Evolutionary conservation across 169 alveolate species (phyloP).

Genomic region (Neospora caninum): DNA sequence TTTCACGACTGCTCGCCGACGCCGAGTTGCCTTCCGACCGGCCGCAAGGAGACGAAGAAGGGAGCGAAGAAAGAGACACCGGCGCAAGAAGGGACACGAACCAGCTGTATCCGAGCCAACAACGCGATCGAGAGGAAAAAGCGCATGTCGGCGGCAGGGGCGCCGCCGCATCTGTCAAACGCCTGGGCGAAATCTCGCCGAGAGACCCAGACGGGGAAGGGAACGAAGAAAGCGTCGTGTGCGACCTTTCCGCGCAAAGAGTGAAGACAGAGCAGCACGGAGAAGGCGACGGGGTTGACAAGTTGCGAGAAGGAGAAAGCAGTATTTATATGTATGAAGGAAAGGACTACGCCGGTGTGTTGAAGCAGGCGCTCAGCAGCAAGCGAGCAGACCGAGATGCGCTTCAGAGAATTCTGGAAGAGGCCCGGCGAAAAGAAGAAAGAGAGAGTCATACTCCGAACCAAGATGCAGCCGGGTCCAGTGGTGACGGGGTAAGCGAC

Average conservation of each 20-base stretch:
- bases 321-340: background rate
- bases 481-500: background rate
- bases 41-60: no score
- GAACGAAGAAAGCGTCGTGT: background rate
- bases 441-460: background rate
- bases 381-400: background rate
- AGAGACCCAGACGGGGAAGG: no score
- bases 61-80: background rate
- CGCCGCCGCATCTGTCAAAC: no score
- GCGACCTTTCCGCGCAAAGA: background rate
- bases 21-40: background rate
- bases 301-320: background rate
- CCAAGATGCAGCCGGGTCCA: background rate
- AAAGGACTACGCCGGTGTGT: background rate
- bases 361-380: conserved; percentile 18
- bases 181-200: no score
- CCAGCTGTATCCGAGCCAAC: no score
- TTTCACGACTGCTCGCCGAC: background rate
- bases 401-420: background rate
- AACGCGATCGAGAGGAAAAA: no score
- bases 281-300: background rate
- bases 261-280: background rate
- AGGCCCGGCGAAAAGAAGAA: background rate
- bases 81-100: no score
- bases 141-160: no score